Conservation (phyloP, 2,329 filamentous ascomycete genomes). For the Nemania diffusa region DNA sequence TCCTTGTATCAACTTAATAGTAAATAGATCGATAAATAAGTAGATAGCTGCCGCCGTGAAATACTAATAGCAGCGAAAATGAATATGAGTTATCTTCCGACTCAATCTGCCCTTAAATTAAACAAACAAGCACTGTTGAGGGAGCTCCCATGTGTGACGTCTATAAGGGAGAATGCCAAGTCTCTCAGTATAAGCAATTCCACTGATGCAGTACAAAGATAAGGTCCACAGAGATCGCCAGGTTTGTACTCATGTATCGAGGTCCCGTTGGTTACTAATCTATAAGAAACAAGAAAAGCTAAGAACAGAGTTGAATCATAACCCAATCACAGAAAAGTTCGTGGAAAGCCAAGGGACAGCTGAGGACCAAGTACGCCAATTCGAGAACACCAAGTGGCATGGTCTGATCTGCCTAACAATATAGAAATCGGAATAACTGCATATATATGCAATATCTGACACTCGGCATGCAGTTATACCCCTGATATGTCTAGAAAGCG, state of each 20-base stretch:
- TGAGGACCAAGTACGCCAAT: not conserved
- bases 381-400: too few relatives aligned
- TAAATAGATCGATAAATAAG: not conserved
- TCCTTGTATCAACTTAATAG: not conserved
- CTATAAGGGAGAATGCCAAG: conserved; percentile 16
- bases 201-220: not conserved
- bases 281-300: not conserved
- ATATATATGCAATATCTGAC: too few relatives aligned
- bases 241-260: not conserved
- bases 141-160: conserved; percentile 12
- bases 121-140: not conserved
- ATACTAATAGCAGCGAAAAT: not conserved
- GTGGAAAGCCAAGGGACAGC: conserved; percentile 4
- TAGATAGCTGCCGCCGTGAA: not conserved
- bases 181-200: not conserved
- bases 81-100: not conserved
- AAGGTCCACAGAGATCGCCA: not conserved
- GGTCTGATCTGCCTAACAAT: too few relatives aligned
- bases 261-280: not conserved
- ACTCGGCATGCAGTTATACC: too few relatives aligned
- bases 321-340: conserved; percentile 4
- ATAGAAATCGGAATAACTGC: too few relatives aligned
- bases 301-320: not conserved
- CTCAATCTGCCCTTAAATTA: not conserved
- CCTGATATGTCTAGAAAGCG: too few relatives aligned